Conservation (phyloP, 2,329 filamentous ascomycete species). For the Fusarium tjaetaba region DNA sequence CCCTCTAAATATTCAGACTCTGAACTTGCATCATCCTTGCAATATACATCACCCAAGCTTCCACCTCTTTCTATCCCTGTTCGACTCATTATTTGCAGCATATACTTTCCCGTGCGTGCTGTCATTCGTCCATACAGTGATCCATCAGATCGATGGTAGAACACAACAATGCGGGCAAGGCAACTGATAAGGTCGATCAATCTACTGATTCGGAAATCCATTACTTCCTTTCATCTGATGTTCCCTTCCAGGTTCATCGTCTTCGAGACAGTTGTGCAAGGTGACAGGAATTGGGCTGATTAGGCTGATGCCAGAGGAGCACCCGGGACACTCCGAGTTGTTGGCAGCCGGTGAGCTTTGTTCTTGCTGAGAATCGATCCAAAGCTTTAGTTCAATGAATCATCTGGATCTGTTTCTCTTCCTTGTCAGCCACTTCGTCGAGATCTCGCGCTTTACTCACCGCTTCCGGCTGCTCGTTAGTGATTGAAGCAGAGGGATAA, state of each 20-base stretch:
- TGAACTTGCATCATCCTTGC: rapidly evolving
- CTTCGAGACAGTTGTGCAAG: background rate
- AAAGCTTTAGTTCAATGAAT: rapidly evolving
- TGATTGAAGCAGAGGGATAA: background rate
- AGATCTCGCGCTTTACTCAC: background rate
- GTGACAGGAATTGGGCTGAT: background rate
- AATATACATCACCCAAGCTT: rapidly evolving
- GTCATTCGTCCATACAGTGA: no score
- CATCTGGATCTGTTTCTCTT: rapidly evolving
- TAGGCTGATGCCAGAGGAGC: background rate
- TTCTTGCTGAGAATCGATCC: rapidly evolving
- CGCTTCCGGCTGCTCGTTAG: background rate
- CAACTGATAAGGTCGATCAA: rapidly evolving
- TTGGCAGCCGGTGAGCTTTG: background rate
- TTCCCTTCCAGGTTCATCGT: rapidly evolving
- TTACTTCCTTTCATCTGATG: rapidly evolving
- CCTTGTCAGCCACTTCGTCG: background rate
- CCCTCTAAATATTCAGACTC: no score
- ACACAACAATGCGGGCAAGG: background rate
- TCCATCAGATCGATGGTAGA: background rate
- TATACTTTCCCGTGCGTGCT: rapidly evolving
- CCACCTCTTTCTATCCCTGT: rapidly evolving
- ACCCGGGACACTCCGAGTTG: background rate
- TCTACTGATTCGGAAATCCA: rapidly evolving
- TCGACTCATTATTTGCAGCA: rapidly evolving